Percentiles rank a stretch among this genome's conserved stretches.
These are phyloP conservation scores for Pulveroboletus sp. DNA, from an alignment of 768 basidiomycete species.

Conservation along the genomic window DNA sequence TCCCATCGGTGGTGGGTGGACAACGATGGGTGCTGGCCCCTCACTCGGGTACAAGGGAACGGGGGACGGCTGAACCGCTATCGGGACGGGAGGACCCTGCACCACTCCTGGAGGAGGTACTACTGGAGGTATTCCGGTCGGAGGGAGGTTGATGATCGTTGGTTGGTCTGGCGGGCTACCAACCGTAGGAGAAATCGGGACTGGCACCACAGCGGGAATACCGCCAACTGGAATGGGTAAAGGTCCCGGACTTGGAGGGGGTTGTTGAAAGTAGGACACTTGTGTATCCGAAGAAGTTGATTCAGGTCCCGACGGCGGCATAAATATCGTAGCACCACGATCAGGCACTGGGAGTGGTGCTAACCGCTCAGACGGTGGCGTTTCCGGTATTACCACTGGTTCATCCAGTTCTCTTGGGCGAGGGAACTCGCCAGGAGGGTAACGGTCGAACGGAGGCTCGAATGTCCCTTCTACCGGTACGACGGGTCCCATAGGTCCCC, in stretches of 20 bases:
- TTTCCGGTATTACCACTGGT: slow-evolving; percentile 18
- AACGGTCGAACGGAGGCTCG: slow-evolving; percentile 1
- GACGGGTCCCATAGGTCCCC: slow-evolving; percentile 26
- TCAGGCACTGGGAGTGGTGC: slow-evolving; percentile 21
- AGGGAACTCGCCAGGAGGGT: slow-evolving; percentile 2
- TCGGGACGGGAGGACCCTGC: background rate
- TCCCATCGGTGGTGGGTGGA: slow-evolving; percentile 14
- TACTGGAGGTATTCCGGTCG: slow-evolving; percentile 1
- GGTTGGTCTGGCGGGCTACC: slow-evolving; percentile 8
- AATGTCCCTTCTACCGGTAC: slow-evolving; percentile 34
- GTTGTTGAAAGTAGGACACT: slow-evolving; percentile 15
- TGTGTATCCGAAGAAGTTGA: slow-evolving; percentile 31
- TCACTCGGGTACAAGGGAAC: background rate
- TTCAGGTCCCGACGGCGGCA: slow-evolving; percentile 11
- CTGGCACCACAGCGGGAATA: slow-evolving; percentile 17
- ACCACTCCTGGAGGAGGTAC: slow-evolving; percentile 25
- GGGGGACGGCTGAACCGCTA: slow-evolving; percentile 4
- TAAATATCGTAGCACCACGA: slow-evolving; percentile 7
- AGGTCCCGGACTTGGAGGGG: slow-evolving; percentile 11
- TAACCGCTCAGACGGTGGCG: slow-evolving; percentile 17
- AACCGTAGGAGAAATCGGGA: slow-evolving; percentile 11
- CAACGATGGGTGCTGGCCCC: slow-evolving; percentile 9
- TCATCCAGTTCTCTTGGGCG: slow-evolving; percentile 17
- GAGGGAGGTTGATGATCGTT: slow-evolving; percentile 17
- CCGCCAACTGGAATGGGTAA: slow-evolving; percentile 10